phyloP scores from a whole-genome alignment of 202 grass and related monocot species.

The Hordeum pubiflorum region DNA sequence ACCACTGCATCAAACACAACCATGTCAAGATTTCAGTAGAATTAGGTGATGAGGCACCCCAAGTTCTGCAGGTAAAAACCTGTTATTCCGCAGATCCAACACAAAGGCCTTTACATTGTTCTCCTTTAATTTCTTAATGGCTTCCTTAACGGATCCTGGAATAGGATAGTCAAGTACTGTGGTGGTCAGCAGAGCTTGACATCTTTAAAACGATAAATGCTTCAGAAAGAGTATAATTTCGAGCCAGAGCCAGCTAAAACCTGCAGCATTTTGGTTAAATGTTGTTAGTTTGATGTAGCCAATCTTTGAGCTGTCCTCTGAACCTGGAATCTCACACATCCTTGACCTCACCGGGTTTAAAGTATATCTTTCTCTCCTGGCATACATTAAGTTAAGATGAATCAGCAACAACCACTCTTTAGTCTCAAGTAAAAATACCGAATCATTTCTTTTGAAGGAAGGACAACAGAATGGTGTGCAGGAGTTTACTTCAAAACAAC shows the following conservation, averaged over 20 bases:
- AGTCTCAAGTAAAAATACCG: not conserved
- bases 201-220: not conserved
- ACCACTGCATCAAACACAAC: slow-evolving; percentile 56
- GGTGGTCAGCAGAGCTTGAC: not conserved
- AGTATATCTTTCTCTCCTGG: slow-evolving; percentile 71
- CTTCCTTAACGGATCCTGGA: slow-evolving; percentile 71
- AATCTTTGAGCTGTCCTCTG: slow-evolving; percentile 60
- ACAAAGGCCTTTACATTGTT: slow-evolving; percentile 92
- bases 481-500: slow-evolving; percentile 57
- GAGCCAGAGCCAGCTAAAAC: slow-evolving; percentile 9
- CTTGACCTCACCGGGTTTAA: slow-evolving; percentile 82
- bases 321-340: slow-evolving; percentile 81
- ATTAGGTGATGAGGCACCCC: not conserved
- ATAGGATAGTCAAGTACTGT: not conserved
- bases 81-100: slow-evolving; percentile 91
- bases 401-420: not conserved
- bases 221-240: not conserved
- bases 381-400: not conserved
- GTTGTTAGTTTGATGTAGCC: slow-evolving; percentile 99
- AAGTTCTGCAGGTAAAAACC: slow-evolving; percentile 35
- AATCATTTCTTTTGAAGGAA: not conserved
- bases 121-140: slow-evolving; percentile 76
- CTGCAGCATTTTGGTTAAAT: slow-evolving; percentile 97
- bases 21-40: slow-evolving; percentile 25
- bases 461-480: not conserved